Conservation (phyloP, 2,329 filamentous ascomycete species). For the Neopestalotiopsis sp. region DNA sequence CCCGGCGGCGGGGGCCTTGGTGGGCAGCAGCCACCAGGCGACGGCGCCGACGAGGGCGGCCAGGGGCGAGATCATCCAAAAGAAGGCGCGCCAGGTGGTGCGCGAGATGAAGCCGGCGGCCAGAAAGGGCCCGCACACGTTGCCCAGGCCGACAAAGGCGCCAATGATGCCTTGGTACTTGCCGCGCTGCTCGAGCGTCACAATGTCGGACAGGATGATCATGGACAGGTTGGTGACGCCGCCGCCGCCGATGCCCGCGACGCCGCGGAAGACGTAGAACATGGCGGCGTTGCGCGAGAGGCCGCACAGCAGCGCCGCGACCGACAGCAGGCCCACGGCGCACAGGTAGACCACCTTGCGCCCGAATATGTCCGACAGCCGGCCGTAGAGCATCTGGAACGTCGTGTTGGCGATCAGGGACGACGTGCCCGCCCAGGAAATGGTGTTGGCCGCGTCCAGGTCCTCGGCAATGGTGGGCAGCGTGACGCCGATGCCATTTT, state of each 20-base stretch:
- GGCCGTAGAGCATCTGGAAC: conserved; percentile 74
- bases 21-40: conserved; percentile 55
- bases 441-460: conserved; percentile 37
- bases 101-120: conserved; percentile 46
- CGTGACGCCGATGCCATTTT: conserved; percentile 40
- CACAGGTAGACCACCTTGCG: conserved; percentile 39
- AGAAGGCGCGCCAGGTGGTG: conserved; percentile 42
- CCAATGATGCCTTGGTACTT: conserved; percentile 49
- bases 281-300: conserved; percentile 37
- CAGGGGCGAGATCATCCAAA: conserved; percentile 57
- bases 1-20: conserved; percentile 52
- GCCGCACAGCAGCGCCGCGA: conserved; percentile 39
- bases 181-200: conserved; percentile 40
- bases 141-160: conserved; percentile 49
- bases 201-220: conserved; percentile 45
- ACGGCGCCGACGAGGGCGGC: conserved; percentile 50
- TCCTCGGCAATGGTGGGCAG: conserved; percentile 44
- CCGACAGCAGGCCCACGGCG: conserved; percentile 33
- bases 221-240: conserved; percentile 41
- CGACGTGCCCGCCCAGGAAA: conserved; percentile 43
- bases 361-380: conserved; percentile 66
- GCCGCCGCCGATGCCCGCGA: conserved; percentile 42
- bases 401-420: conserved; percentile 59
- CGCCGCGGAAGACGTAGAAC: conserved; percentile 41
- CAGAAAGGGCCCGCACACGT: conserved; percentile 52